These are phyloP conservation scores for Erodium texanum DNA, from an alignment of 441 rosid species.

Conservation along the genomic window DNA sequence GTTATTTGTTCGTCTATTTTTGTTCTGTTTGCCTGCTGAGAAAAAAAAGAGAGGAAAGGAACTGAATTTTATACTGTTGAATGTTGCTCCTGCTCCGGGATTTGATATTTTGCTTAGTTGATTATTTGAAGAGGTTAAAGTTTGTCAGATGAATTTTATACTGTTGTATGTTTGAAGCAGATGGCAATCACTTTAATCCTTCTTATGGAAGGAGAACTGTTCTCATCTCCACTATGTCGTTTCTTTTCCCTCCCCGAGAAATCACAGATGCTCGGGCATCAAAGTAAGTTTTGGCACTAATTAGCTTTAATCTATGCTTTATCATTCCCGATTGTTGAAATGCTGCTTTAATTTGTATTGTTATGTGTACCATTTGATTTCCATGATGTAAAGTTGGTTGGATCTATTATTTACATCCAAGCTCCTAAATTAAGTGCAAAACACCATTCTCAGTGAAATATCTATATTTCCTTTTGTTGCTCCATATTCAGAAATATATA, in stretches of 20 bases:
- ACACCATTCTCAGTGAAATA: not conserved
- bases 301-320: not conserved
- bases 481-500: too few relatives aligned
- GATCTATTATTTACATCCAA: not conserved
- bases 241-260: not conserved
- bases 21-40: not conserved
- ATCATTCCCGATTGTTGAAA: not conserved
- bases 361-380: too few relatives aligned
- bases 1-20: too few relatives aligned
- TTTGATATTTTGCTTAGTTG: not conserved
- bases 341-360: not conserved
- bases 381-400: not conserved
- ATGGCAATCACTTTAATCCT: not conserved
- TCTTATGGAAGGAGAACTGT: not conserved
- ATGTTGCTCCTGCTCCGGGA: too few relatives aligned
- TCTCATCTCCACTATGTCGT: not conserved
- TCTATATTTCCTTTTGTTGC: too few relatives aligned
- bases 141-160: not conserved
- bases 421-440: not conserved
- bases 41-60: too few relatives aligned
- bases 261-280: not conserved
- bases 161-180: not conserved
- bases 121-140: not conserved
- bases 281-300: not conserved
- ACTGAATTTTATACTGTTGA: too few relatives aligned